Conservation (phyloP, 2,329 filamentous ascomycete species). For the Trichoderma sp. region DNA sequence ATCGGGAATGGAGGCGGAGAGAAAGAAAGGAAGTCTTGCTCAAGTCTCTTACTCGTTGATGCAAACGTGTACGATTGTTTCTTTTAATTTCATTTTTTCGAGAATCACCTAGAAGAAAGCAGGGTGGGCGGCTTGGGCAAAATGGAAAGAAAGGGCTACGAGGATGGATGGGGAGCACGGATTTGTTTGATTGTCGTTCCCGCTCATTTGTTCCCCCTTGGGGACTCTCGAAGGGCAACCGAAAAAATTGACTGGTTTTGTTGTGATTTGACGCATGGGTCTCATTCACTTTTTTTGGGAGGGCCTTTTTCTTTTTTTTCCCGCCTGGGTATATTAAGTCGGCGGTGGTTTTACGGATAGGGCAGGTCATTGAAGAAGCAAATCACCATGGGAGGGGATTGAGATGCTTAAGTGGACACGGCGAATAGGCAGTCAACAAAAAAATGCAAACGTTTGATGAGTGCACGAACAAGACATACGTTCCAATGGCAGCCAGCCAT, state of each 20-base stretch:
- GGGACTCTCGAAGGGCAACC: conserved; percentile 15
- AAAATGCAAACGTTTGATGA: conserved; percentile 23
- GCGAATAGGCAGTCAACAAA: conserved; percentile 22
- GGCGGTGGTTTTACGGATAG: conserved; percentile 19
- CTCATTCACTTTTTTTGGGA: conserved; percentile 18
- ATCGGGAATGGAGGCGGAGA: conserved; percentile 13
- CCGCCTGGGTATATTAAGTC: conserved; percentile 1
- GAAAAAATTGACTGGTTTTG: conserved; percentile 20
- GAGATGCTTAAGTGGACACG: conserved; percentile 22
- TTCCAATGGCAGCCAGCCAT: not conserved
- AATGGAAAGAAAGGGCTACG: conserved; percentile 27
- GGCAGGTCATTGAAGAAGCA: conserved; percentile 21
- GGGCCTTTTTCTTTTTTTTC: conserved; percentile 1
- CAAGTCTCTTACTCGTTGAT: conserved; percentile 24
- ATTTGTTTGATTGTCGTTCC: conserved; percentile 31
- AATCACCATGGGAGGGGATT: conserved; percentile 13
- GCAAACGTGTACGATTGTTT: conserved; percentile 43
- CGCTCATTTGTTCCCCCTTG: conserved; percentile 26
- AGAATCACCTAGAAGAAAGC: conserved; percentile 37
- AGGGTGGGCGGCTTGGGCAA: conserved; percentile 32
- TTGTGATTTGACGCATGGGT: conserved; percentile 22
- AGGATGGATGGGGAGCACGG: conserved; percentile 25
- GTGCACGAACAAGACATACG: conserved; percentile 1
- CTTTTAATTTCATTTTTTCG: conserved; percentile 27
- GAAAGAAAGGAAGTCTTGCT: conserved; percentile 24